A percentile compares a stretch with the other conserved stretches of the same genome.
These are phyloP conservation scores for Grigorovia jiainica DNA, from an alignment of 805 yeast genomes.

Conservation along the genomic window DNA sequence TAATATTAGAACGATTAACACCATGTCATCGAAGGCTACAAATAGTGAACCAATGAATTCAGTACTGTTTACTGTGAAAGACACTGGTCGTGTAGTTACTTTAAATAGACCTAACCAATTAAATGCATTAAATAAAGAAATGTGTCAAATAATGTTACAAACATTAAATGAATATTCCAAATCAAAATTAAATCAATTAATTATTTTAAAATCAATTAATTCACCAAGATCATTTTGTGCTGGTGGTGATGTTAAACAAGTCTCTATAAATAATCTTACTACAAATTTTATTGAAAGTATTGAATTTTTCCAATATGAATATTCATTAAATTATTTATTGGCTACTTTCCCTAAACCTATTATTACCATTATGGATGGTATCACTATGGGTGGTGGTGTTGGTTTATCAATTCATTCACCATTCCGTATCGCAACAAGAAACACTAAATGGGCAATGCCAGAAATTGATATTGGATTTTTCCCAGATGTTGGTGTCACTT, in stretches of 20 bases:
- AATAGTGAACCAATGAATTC: no score
- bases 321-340: slow-evolving; percentile 66
- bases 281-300: slow-evolving; percentile 41
- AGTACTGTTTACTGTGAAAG: slow-evolving; percentile 20
- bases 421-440: slow-evolving; percentile 87
- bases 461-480: slow-evolving; percentile 94
- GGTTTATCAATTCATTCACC: slow-evolving; percentile 87
- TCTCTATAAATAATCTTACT: slow-evolving; percentile 50
- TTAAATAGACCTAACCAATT: slow-evolving; percentile 75
- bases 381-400: slow-evolving; percentile 97
- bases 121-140: slow-evolving; percentile 71
- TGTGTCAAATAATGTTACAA: slow-evolving; percentile 65
- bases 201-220: slow-evolving; percentile 47
- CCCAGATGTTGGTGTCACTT: slow-evolving; percentile 93
- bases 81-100: slow-evolving; percentile 59
- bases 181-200: slow-evolving; percentile 50
- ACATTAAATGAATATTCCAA: slow-evolving; percentile 70
- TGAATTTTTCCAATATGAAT: slow-evolving; percentile 69
- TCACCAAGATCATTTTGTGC: slow-evolving; percentile 78
- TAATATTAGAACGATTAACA: background rate
- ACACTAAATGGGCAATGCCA: slow-evolving; percentile 92
- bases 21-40: no score
- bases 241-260: slow-evolving; percentile 88
- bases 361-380: slow-evolving; percentile 80
- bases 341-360: slow-evolving; percentile 83